Evolutionary conservation across 148 eudicot species (phyloP).

Genomic region (Chenopodium suecicum): DNA sequence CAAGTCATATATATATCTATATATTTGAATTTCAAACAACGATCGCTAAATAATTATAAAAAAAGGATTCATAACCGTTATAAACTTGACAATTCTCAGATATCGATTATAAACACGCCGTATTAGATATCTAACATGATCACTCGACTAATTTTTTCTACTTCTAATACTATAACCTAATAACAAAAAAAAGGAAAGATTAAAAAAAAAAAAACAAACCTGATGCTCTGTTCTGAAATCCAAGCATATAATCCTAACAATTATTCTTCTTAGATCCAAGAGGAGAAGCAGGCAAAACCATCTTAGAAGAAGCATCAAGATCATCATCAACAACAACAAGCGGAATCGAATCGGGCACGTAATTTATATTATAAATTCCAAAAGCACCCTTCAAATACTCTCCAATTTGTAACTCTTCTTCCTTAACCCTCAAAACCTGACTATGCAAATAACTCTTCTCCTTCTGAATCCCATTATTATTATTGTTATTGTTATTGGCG

Average conservation of each 20-base stretch:
- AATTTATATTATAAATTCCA: slow-evolving; percentile 4
- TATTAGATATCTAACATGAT: too few species aligned
- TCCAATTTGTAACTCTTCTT: slow-evolving; percentile 24
- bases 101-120: too few species aligned
- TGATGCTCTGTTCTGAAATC: background rate
- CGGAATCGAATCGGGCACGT: slow-evolving; percentile 16
- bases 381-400: slow-evolving; percentile 24
- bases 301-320: slow-evolving; percentile 10
- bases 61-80: too few species aligned
- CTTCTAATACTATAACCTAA: too few species aligned
- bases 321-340: slow-evolving; percentile 3
- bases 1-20: too few species aligned
- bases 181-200: too few species aligned
- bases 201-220: background rate
- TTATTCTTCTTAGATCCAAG: slow-evolving; percentile 12
- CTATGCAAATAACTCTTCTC: slow-evolving; percentile 13
- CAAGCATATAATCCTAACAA: background rate
- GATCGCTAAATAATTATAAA: too few species aligned
- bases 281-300: slow-evolving; percentile 30
- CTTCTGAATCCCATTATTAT: background rate
- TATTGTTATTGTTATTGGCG: background rate
- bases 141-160: too few species aligned
- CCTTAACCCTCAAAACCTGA: slow-evolving; percentile 30
- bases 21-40: too few species aligned
- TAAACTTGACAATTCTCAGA: too few species aligned